Base-by-base conservation (phyloP, 139 green algal genomes). In the Ettlia oleoabundans region DNA sequence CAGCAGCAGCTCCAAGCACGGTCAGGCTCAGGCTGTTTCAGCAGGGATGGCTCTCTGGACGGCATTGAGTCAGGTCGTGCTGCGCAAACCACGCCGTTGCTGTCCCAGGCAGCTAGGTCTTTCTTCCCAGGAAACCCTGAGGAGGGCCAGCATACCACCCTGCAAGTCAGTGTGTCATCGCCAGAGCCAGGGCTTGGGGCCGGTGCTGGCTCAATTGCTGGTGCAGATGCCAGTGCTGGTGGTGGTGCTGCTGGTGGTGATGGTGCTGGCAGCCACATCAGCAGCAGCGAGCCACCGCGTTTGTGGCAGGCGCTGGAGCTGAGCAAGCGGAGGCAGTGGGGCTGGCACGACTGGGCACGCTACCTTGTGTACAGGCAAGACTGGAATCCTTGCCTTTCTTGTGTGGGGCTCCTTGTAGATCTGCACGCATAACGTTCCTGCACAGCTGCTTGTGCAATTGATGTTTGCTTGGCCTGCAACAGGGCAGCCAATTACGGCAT, bases 341-440 rank as follows among this genome's bases (percentile, higher is more conserved):
- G 81, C 38, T 90, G 83, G 84, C 38, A 86, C 5, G 89, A 93
- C 72, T 91, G 89, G 85, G 51, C 71, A 21, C 86, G 88, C 26
- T 93, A 87, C 80, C 76, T 64, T 30, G 58, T 93, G 7, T 91
- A 84, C 73, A 88, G 85, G 85, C n/a, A n/a, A n/a, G n/a, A n/a
- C n/a, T n/a, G n/a, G n/a, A n/a, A n/a, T n/a, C n/a, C n/a, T n/a
- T n/a, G n/a, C n/a, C n/a, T n/a, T n/a, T n/a, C n/a, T n/a, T n/a
- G n/a, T n/a, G n/a, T n/a, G n/a, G n/a, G n/a, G n/a, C n/a, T n/a
- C n/a, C n/a, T n/a, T n/a, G n/a, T n/a, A n/a, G n/a, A n/a, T n/a
- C n/a, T n/a, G n/a, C n/a, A n/a, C n/a, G n/a, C n/a, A n/a, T n/a
- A n/a, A n/a, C n/a, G n/a, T n/a, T n/a, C n/a, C n/a, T n/a, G n/a